A percentile compares a stretch with the other conserved stretches of the same genome.
Evolutionary conservation across 2,329 filamentous ascomycete genomes (phyloP).

Genomic region (Colletotrichum trifolii): DNA sequence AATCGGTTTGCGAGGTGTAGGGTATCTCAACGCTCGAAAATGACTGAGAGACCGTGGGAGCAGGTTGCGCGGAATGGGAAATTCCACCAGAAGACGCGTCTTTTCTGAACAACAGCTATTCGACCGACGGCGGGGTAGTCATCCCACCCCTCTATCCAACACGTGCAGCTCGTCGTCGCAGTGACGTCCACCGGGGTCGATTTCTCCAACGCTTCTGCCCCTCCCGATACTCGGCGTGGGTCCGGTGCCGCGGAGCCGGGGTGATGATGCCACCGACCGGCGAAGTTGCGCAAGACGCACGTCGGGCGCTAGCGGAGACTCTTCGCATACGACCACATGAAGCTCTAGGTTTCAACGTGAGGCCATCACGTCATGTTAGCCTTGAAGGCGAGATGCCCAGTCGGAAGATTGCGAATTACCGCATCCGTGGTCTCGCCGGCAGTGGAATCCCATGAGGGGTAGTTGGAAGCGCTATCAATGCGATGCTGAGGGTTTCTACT

Average conservation of each 20-base stretch:
- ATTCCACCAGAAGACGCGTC: background rate
- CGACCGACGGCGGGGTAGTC: slow-evolving; percentile 12
- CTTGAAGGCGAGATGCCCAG: slow-evolving; percentile 28
- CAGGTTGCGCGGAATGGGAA: background rate
- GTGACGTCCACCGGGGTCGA: slow-evolving; percentile 15
- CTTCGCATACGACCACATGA: background rate
- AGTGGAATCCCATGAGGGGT: background rate
- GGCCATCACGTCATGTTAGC: slow-evolving; percentile 37
- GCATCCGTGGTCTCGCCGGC: background rate
- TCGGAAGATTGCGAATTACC: slow-evolving; percentile 7
- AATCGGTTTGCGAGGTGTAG: background rate
- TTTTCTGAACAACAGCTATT: background rate
- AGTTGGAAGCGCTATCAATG: slow-evolving; percentile 10
- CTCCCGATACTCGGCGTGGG: slow-evolving; percentile 36
- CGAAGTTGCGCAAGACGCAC: slow-evolving; percentile 35
- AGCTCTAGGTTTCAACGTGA: slow-evolving; percentile 15
- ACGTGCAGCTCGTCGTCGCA: background rate
- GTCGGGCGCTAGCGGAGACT: slow-evolving; percentile 5
- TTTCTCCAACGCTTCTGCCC: slow-evolving; percentile 19
- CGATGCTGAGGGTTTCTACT: slow-evolving; percentile 1
- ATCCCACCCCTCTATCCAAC: background rate
- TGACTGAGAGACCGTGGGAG: no score
- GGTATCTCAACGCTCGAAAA: background rate
- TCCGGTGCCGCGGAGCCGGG: slow-evolving; percentile 34
- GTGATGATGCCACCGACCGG: slow-evolving; percentile 36